phyloP scores from a whole-genome alignment of 2,329 filamentous ascomycete species.

The Penicillium oxalicum region DNA sequence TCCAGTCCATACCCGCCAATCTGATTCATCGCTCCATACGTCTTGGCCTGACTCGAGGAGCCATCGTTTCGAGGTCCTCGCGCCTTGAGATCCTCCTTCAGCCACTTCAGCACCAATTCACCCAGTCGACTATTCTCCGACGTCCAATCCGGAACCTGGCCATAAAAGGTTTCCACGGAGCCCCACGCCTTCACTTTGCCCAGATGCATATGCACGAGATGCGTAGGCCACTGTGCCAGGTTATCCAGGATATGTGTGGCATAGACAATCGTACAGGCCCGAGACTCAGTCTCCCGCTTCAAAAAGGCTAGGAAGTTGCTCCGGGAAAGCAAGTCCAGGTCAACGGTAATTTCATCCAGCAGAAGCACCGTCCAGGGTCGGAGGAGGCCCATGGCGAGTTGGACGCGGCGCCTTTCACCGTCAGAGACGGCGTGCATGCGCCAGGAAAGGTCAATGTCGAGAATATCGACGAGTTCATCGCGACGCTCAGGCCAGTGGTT shows the following conservation, averaged over 20 bases:
- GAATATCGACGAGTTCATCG: conserved; percentile 78
- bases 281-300: conserved; percentile 73
- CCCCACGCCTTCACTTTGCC: conserved; percentile 86
- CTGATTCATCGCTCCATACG: conserved; percentile 51
- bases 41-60: conserved; percentile 46
- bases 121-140: conserved; percentile 77
- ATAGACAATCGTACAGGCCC: conserved; percentile 89
- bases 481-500: conserved; percentile 73
- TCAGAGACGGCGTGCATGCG: conserved; percentile 94
- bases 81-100: conserved; percentile 71
- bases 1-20: conserved; percentile 60
- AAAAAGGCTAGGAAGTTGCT: conserved; percentile 81
- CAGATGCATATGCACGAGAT: conserved; percentile 91
- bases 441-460: conserved; percentile 90
- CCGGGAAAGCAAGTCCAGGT: conserved; percentile 80
- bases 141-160: conserved; percentile 45
- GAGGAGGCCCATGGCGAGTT: conserved; percentile 91
- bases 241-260: conserved; percentile 97
- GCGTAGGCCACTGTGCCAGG: conserved; percentile 86
- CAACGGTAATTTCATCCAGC: conserved; percentile 94
- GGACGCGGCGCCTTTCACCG: conserved; percentile 83
- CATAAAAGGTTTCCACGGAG: conserved; percentile 62
- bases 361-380: conserved; percentile 87
- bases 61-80: conserved; percentile 66
- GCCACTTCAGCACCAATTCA: conserved; percentile 81